Base-by-base conservation (phyloP, 2,329 filamentous ascomycete genomes). In the Ophiostoma novo-ulmi region DNA sequence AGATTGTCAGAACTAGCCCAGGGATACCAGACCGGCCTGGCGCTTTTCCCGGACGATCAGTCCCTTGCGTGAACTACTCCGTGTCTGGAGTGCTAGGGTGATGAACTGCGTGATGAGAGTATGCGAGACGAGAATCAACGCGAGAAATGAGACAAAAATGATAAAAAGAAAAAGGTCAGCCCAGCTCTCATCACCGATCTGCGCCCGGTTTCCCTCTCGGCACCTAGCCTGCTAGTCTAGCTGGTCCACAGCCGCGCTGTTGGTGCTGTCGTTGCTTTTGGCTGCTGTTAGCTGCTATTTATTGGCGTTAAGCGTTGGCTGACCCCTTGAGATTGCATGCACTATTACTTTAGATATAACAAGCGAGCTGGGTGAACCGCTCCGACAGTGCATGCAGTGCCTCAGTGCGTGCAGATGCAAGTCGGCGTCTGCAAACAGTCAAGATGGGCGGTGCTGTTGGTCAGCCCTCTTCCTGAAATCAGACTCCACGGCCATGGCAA, bases 31-130 rank as follows among this genome's bases (percentile, higher is more conserved):
- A 58, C n/a, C 52, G 52, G 22, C 52, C 22, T 58, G n/a, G 11
- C 22, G 52, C 52, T 58, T 26, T 22, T 58, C 52, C 52, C 52
- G 52, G 52, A 58, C 52, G 52, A 58, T 58, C 52, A 58, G 52
- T 58, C 52, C 52, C 52, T 58, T 58, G 52, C 52, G 52, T 58
- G 52, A 58, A 58, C 52, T 58, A 58, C 52, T 26, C 52, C 22
- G 17, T 48, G n/a, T 17, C 44, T 48, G 44, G 44, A 48, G 44
- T 20, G 17, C 44, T n/a, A 48, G 44, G 44, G 44, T 48, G 17
- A 17, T 20, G 13, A 20, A 20, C 44, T n/a, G 17, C 17, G 44
- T 20, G 44, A 48, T n/a, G 17, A 20, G 20, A 48, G 6, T 20
- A 7, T 48, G 5, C 2, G 20, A 44, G 11, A 44, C 41, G 41